Evolutionary conservation across 352 stramenopile genomes (phyloP), one percentile per base, ranked within the genome.

Genomic region (Phytophthora ohioensis): DNA sequence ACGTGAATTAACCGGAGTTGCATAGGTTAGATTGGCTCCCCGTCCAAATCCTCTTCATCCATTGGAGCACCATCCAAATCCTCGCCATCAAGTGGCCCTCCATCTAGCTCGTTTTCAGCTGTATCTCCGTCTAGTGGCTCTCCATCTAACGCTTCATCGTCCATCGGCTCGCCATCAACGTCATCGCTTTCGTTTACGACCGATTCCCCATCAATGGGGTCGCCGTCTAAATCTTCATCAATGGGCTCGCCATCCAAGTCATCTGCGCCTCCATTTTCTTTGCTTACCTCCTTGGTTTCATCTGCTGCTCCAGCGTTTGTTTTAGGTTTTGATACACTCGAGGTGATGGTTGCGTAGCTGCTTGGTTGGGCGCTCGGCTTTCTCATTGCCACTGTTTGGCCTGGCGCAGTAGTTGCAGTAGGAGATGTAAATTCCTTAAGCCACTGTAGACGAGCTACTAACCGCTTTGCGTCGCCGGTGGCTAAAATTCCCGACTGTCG

Each of bases 351-450:
- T 13, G 34, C 45, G 11, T 52, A 36, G 39, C 34, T 70, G 27
- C 17, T n/a, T 9, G 46, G 4, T 6, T 58, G 54, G 35, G 2
- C 17, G 31, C 34, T 64, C 12, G 49, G 39, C 17, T 52, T 63
- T 57, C 47, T 63, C 0, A 12, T 11, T 66, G 9, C 39, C 49
- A 52, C 32, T 21, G 35, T 15, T 36, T 41, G 38, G 36, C 30
- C 46, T 38, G 62, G 13, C 31, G 64, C 49, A 43, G n/a, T 41
- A 57, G 57, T 59, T 13, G 66, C 21, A 15, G 70, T 75, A 15
- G 82, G 79, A 8, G 81, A 73, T 3, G 87, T 92, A 62, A 93
- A 95, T 41, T 91, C 77, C 54, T 87, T 82, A 4, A 95, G 76
- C 85, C 85, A 92, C 32, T 88, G 70, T 46, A 95, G 45, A 9